A percentile compares a stretch with the other conserved stretches of the same genome.
phyloP scores from a whole-genome alignment of 139 green algal genomes.

The Tetraselmis striata region DNA sequence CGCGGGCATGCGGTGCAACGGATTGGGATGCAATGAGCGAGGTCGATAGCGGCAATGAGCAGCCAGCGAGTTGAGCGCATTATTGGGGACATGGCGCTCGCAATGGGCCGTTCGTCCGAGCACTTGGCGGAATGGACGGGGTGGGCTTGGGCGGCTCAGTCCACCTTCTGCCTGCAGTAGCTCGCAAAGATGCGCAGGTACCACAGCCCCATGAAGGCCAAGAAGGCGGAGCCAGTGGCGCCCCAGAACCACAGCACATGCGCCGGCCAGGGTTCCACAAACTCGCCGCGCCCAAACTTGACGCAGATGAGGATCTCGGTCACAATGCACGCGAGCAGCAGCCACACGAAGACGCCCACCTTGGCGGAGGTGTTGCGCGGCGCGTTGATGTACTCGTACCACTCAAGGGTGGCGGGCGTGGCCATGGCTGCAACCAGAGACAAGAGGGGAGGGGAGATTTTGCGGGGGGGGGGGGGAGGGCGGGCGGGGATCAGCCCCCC shows the following conservation, averaged over 20 bases:
- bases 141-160: no score
- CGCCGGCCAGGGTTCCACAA: conserved; percentile 46
- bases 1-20: no score
- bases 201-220: conserved; percentile 29
- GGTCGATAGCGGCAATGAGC: no score
- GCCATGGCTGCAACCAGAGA: conserved; percentile 8
- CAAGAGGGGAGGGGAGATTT: not conserved
- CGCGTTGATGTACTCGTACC: conserved; percentile 72
- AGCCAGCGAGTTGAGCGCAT: no score
- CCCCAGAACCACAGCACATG: conserved; percentile 41
- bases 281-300: conserved; percentile 75
- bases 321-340: conserved; percentile 33
- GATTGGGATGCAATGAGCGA: no score
- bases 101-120: no score
- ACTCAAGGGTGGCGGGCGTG: conserved; percentile 48
- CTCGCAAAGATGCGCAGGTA: conserved; percentile 19
- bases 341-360: conserved; percentile 79
- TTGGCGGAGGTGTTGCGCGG: conserved; percentile 43
- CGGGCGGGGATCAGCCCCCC: no score
- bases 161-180: no score
- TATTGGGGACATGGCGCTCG: no score
- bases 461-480: not conserved
- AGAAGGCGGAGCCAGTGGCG: conserved; percentile 7
- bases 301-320: conserved; percentile 65
- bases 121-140: no score